Conservation (phyloP, 805 yeast genomes). For the Jamesozyma rosinii region DNA sequence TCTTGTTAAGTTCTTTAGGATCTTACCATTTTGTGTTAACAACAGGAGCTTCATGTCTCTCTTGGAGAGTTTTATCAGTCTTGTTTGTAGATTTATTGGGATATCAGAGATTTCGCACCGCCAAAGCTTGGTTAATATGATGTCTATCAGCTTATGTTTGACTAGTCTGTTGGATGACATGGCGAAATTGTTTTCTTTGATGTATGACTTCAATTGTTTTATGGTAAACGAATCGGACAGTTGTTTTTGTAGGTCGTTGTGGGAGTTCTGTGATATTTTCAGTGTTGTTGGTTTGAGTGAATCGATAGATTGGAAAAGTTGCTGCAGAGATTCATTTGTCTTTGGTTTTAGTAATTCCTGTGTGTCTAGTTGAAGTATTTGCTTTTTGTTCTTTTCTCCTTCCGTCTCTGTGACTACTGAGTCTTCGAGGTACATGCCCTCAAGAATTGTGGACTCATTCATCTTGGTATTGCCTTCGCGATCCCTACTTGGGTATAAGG, state of each 20-base stretch:
- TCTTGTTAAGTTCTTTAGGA: conserved; percentile 24
- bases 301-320: conserved; percentile 22
- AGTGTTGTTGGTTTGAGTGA: conserved; percentile 18
- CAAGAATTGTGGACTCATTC: conserved; percentile 16
- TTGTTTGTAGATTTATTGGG: neutral
- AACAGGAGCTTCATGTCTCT: conserved; percentile 13
- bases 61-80: conserved; percentile 3
- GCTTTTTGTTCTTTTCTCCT: neutral
- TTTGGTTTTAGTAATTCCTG: conserved; percentile 18
- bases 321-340: conserved; percentile 18
- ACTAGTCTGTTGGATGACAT: neutral
- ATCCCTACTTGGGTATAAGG: neutral
- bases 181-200: conserved; percentile 5
- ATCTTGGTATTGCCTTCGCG: neutral
- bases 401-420: neutral
- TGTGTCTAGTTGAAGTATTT: conserved; percentile 2
- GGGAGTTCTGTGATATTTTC: conserved; percentile 16
- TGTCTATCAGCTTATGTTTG: conserved; percentile 11
- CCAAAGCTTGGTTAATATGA: conserved; percentile 17
- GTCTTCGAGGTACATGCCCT: conserved; percentile 18
- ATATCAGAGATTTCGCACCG: conserved; percentile 6
- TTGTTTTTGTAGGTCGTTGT: conserved; percentile 13
- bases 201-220: conserved; percentile 21
- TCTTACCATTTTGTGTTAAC: conserved; percentile 28
- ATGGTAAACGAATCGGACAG: conserved; percentile 21